Base-by-base conservation (phyloP, 2,329 filamentous ascomycete species). In the Simplicillium aogashimaense region DNA sequence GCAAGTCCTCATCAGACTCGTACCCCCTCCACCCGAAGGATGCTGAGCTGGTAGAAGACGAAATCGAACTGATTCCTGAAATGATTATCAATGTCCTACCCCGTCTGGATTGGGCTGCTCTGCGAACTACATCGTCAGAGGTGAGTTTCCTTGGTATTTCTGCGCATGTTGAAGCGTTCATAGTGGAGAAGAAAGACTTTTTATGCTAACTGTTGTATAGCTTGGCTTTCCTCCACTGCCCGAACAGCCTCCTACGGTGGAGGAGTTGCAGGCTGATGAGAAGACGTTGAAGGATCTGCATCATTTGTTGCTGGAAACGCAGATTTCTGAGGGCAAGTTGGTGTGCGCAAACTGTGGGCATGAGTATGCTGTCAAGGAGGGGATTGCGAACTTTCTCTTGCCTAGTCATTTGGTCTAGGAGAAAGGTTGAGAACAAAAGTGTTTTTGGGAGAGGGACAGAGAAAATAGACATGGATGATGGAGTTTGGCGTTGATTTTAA, bases 11-110 rank as follows among this genome's bases (percentile, higher is more conserved):
- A 28, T 70, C 82, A 6, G 67, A 75, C 39, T 86, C 87, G 17
- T 97, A 94, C 57, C 92, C 92, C 3, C 74, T 98, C 13, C 92
- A 97, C 61, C 90, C 92, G 41, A 83, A 83, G 54, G 88, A 97
- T 54, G 89, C 86, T 39, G 88, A 95, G 60, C 80, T 98, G 17
- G 88, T 89, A 50, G 80, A 88, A 53, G 86, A 94, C 51, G 86
- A 94, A 47, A 68, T 89, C 46, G 86, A 90, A 40, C 63, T 92
- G 55, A 94, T 94, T 62, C 71, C 83, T 3, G 68, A 81, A 36
- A 86, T 97, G 56, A 67, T 98, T 44, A 68, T 76, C 52, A 95
- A 95, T 57, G 78, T 98, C 36, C 67, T 98, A 45, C 85, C 87
- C 39, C 75, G 92, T 35, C 66, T 98, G 25, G 88, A 95, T 63